A percentile compares a stretch with the other conserved stretches of the same genome.
Evolutionary conservation across 2,329 filamentous ascomycete species (phyloP).

Genomic region (Aspergillus versicolor): DNA sequence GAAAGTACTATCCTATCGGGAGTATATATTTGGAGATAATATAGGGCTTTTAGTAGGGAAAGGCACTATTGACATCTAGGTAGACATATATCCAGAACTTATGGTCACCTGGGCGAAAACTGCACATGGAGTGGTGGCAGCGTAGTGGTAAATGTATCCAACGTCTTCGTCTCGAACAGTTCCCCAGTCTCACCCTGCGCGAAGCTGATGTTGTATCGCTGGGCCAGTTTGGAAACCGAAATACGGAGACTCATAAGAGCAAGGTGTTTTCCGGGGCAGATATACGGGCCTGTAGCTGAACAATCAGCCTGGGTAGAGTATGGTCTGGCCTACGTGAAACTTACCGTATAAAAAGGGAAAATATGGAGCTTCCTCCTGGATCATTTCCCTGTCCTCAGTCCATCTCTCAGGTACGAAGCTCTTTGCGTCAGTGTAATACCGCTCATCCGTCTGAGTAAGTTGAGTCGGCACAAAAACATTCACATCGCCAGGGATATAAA

Average conservation of each 20-base stretch:
- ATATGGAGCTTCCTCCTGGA: conserved; percentile 20
- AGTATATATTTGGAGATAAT: too few species aligned
- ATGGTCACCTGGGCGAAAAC: neutral
- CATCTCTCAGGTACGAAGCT: conserved; percentile 35
- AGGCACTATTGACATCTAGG: too few species aligned
- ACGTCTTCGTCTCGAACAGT: conserved; percentile 14
- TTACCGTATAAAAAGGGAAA: conserved; percentile 27
- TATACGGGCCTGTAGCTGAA: conserved; percentile 24
- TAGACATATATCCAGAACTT: too few species aligned
- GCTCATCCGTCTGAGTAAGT: conserved; percentile 27
- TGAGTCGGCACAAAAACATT: neutral
- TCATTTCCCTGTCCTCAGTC: conserved; percentile 22
- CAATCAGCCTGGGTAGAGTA: too few species aligned
- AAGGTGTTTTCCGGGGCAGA: conserved; percentile 31
- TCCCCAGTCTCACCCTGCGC: conserved; percentile 20
- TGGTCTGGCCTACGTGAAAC: neutral
- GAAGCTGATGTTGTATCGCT: conserved; percentile 22
- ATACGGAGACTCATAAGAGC: conserved; percentile 32
- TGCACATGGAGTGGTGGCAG: conserved; percentile 27
- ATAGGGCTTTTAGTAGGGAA: too few species aligned
- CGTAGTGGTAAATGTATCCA: conserved; percentile 26
- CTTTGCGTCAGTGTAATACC: conserved; percentile 18
- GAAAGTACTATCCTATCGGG: too few species aligned
- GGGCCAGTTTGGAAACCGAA: conserved; percentile 19
- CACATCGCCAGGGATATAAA: conserved; percentile 28